These are phyloP conservation scores for Mimosa pudica DNA, from an alignment of 306 rosid genomes.

Conservation along the genomic window DNA sequence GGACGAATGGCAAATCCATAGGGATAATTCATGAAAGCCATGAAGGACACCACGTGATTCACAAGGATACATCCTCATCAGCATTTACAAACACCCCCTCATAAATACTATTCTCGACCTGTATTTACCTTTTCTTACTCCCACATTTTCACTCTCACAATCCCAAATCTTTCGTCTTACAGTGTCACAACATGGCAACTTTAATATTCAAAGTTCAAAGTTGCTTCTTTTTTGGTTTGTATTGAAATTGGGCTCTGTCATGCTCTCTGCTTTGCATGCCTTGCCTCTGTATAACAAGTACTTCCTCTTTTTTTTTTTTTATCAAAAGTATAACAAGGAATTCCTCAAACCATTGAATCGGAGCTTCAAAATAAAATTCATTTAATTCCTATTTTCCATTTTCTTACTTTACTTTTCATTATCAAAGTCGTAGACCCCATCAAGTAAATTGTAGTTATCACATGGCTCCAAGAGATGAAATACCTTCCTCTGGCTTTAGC, in stretches of 20 bases:
- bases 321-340: too few species aligned
- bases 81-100: background rate
- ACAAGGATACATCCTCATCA: background rate
- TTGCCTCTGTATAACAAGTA: conserved; percentile 1
- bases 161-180: background rate
- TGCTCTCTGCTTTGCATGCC: background rate
- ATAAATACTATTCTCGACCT: background rate
- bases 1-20: background rate
- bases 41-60: background rate
- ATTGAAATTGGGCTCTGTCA: background rate
- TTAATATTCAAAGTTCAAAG: background rate
- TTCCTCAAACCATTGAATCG: background rate
- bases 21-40: background rate
- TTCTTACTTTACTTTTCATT: conserved; percentile 7
- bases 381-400: background rate
- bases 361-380: conserved; percentile 24
- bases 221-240: conserved; percentile 19
- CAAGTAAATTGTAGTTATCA: conserved; percentile 35
- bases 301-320: too few species aligned
- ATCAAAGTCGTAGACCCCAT: background rate
- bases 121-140: background rate
- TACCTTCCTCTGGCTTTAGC: background rate
- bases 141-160: background rate
- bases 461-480: conserved; percentile 30
- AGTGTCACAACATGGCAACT: background rate